phyloP scores from a whole-genome alignment of 768 basidiomycete species.

The Gymnopilus dilepis region DNA sequence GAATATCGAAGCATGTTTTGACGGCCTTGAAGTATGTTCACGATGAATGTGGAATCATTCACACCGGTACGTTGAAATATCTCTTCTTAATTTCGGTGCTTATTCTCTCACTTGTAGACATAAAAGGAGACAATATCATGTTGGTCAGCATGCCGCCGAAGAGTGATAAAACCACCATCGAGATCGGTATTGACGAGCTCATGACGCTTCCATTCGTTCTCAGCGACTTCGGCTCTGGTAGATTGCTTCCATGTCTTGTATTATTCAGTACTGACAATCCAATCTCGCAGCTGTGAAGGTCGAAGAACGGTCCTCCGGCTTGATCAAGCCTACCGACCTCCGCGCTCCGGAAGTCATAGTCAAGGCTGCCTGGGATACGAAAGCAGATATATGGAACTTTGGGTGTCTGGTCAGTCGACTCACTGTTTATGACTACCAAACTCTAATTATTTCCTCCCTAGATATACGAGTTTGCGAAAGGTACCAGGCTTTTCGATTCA shows the following conservation, averaged over 20 bases:
- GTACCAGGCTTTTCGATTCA: not conserved
- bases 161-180: slow-evolving; percentile 67
- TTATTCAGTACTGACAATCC: not conserved
- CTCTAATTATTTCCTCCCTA: not conserved
- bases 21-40: not conserved
- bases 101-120: slow-evolving; percentile 55
- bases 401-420: slow-evolving; percentile 30
- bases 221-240: not conserved
- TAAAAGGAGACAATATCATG: slow-evolving; percentile 57
- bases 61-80: not conserved
- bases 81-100: not conserved
- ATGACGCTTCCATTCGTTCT: not conserved
- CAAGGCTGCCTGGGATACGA: slow-evolving; percentile 28
- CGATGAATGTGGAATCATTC: not conserved
- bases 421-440: no score
- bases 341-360: slow-evolving; percentile 34
- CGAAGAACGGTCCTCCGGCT: not conserved
- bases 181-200: slow-evolving; percentile 69
- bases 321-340: slow-evolving; percentile 56
- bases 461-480: not conserved
- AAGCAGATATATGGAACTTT: slow-evolving; percentile 36
- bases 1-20: not conserved
- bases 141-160: not conserved
- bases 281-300: not conserved
- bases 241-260: no score